Base-by-base conservation (phyloP, 2,329 filamentous ascomycete species). In the Phaeosphaeria sp. region DNA sequence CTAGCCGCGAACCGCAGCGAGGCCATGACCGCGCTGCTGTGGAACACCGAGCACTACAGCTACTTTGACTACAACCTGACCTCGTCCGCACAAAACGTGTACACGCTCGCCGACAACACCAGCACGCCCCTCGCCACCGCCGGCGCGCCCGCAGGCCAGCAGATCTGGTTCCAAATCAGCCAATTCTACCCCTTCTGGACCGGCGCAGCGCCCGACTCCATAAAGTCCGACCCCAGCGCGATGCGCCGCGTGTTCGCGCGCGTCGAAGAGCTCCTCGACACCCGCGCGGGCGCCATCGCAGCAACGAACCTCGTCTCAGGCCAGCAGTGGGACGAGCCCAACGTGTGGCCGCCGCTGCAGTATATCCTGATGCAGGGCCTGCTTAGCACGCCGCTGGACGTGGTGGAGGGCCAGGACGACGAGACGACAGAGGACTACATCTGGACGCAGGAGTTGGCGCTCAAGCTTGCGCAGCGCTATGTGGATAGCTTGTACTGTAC, bases 41-140 rank as follows among this genome's bases (percentile, higher is more conserved):
- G 88, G 88, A 89, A 89, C 72, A 76, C 82, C 27, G 86, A 84
- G 6, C 81, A 86, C 59, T 84, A 79, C 73, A 83, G 82, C 73
- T 90, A 89, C 78, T 90, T 90, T 67, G 88, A 90, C 79, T 90
- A 85, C 79, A 90, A 90, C 76, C 60, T 87, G 27, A 90, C 87
- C 0, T 85, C 85, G 0, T 75, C 72, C 10, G 73, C 80, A 1
- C 87, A 89, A 59, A 82, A 86, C 62, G 74, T 85, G 33, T 89
- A 83, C 66, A 77, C 85, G 15, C 73, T 81, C 1, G 77, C 78
- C 9, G 60, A 77, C 3, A 67, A 76, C 33, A 81, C 84, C 33
- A 79, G 69, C n/a, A 70, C 71, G 0, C 70, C 72, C 20, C 77
- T 68, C 6, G 72, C 77, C 2, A 75, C 64, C 5, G 66, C 74